Percentiles rank a stretch among this genome's conserved stretches.
phyloP scores from a whole-genome alignment of 345 rosid species.

The Populus pruinosa region DNA sequence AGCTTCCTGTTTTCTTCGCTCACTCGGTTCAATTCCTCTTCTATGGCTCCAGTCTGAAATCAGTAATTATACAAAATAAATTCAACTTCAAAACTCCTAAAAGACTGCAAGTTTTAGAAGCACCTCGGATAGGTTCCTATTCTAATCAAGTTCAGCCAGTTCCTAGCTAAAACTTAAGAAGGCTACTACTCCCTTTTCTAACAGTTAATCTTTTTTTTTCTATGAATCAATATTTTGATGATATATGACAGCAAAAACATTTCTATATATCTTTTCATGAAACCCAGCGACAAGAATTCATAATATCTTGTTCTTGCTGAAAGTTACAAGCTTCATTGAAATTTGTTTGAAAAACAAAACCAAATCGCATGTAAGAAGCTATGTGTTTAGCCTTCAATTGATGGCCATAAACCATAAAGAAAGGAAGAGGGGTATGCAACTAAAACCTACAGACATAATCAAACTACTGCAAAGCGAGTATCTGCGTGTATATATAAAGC shows the following conservation, averaged over 20 bases:
- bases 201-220: background rate
- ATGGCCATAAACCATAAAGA: background rate
- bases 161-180: background rate
- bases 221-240: background rate
- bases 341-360: background rate
- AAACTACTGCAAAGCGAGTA: background rate
- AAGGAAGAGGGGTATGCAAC: background rate
- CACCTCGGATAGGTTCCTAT: background rate
- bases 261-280: background rate
- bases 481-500: background rate
- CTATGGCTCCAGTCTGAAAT: conserved; percentile 44
- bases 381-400: background rate
- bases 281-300: background rate
- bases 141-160: background rate
- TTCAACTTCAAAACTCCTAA: background rate
- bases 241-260: background rate
- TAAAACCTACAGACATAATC: background rate
- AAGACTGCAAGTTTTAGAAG: background rate
- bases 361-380: background rate
- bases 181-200: background rate
- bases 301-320: background rate
- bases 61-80: background rate
- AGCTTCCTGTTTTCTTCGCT: conserved; percentile 86
- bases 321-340: background rate
- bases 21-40: conserved; percentile 76